These are phyloP conservation scores for Epichloe typhina DNA, from an alignment of 2,329 filamentous ascomycete species.

Conservation along the genomic window DNA sequence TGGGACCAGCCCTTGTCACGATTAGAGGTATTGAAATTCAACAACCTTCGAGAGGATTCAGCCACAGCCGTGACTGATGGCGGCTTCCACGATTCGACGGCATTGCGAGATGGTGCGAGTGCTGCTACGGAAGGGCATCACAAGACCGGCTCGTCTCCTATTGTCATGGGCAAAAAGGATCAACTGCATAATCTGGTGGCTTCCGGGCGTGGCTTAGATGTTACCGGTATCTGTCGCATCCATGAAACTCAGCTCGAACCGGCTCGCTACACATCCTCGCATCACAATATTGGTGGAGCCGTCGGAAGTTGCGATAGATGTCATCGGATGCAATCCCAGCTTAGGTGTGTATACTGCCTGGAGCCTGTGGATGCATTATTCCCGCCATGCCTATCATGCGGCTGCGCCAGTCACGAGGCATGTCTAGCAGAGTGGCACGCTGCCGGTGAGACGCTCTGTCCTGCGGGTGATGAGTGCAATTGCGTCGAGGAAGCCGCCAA, in stretches of 20 bases:
- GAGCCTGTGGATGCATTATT: conserved; percentile 48
- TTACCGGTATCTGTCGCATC: conserved; percentile 48
- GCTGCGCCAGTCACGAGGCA: conserved; percentile 45
- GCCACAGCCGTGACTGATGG: conserved; percentile 15
- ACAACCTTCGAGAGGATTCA: conserved; percentile 40
- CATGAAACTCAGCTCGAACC: conserved; percentile 52
- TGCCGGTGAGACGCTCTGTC: conserved; percentile 42
- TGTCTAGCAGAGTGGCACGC: conserved; percentile 48
- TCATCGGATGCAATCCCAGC: conserved; percentile 40
- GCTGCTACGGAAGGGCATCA: conserved; percentile 19
- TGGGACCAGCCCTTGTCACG: conserved; percentile 50
- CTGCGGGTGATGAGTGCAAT: conserved; percentile 51
- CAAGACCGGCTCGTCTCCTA: conserved; percentile 32
- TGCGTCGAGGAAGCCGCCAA: conserved; percentile 43
- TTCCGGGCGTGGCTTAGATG: conserved; percentile 45
- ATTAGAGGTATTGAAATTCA: conserved; percentile 58
- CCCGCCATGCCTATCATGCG: conserved; percentile 47
- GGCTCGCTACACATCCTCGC: conserved; percentile 31
- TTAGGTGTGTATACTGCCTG: conserved; percentile 49
- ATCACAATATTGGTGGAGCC: conserved; percentile 29
- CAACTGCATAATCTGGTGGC: conserved; percentile 35
- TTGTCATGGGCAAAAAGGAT: conserved; percentile 45
- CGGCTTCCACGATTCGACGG: conserved; percentile 23
- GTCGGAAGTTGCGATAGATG: conserved; percentile 39
- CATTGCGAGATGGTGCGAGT: conserved; percentile 25